Evolutionary conservation across 805 yeast species (phyloP).

Genomic region (Candida peoriensis): DNA sequence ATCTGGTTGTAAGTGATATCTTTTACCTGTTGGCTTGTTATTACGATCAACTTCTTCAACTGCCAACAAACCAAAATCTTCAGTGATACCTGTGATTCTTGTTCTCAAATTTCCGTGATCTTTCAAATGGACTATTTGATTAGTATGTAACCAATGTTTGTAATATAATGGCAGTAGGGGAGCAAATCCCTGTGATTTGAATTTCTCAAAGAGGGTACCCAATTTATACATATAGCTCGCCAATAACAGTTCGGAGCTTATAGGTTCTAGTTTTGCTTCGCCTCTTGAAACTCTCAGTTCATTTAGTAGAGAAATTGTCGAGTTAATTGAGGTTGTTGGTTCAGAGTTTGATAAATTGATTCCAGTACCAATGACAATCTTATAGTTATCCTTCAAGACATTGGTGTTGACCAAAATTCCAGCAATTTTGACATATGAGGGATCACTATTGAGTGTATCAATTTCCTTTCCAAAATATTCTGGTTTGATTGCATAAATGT

Average conservation of each 20-base stretch:
- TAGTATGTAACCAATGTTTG: conserved; percentile 77
- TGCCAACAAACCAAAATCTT: conserved; percentile 75
- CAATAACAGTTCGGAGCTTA: conserved; percentile 43
- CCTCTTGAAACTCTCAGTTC: conserved; percentile 40
- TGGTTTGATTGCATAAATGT: conserved; percentile 71
- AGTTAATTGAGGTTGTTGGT: conserved; percentile 86
- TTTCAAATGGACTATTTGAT: conserved; percentile 67
- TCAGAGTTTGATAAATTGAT: conserved; percentile 78
- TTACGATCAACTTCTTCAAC: conserved; percentile 60
- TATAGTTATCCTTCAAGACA: conserved; percentile 52
- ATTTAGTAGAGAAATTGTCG: conserved; percentile 61
- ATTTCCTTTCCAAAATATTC: conserved; percentile 41
- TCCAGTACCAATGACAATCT: conserved; percentile 81
- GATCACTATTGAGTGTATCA: conserved; percentile 49
- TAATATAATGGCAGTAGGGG: conserved; percentile 72
- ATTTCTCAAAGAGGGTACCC: conserved; percentile 55
- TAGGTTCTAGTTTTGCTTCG: conserved; percentile 18
- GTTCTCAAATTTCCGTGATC: conserved; percentile 52
- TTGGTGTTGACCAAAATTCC: conserved; percentile 85
- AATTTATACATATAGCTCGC: conserved; percentile 68
- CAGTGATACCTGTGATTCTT: conserved; percentile 71
- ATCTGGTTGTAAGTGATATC: conserved; percentile 83
- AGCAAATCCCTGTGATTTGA: conserved; percentile 58
- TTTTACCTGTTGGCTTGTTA: conserved; percentile 46
- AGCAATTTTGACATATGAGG: conserved; percentile 68